phyloP scores from a whole-genome alignment of 108 stramenopile genomes.

The Aurantiochytrium sp. region DNA sequence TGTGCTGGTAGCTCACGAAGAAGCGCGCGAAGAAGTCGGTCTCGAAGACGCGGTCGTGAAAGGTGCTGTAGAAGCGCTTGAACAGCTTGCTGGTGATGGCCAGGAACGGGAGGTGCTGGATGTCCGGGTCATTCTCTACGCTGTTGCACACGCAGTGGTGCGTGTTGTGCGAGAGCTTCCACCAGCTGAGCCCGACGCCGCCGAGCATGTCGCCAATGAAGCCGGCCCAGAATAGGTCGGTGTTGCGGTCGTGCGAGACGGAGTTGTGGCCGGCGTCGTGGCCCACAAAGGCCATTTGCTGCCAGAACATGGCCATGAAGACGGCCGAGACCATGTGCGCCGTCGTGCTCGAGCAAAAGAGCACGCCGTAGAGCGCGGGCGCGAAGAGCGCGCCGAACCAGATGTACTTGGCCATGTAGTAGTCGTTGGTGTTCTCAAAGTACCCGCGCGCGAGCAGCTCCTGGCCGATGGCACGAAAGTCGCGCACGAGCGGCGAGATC shows the following conservation, averaged over 20 bases:
- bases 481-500: conserved; percentile 48
- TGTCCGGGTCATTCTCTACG: conserved; percentile 84
- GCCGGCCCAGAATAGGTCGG: conserved; percentile 57
- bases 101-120: conserved; percentile 83
- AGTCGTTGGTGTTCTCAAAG: conserved; percentile 45
- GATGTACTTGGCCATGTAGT: conserved; percentile 37
- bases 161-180: conserved; percentile 84
- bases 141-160: conserved; percentile 83
- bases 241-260: conserved; percentile 63
- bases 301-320: conserved; percentile 72
- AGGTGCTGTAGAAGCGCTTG: conserved; percentile 61
- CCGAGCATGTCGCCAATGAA: conserved; percentile 57
- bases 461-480: conserved; percentile 58
- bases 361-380: conserved; percentile 5
- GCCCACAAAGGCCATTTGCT: conserved; percentile 81
- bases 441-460: conserved; percentile 42
- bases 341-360: background rate
- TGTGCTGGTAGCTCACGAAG: conserved; percentile 77
- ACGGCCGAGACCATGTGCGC: conserved; percentile 42
- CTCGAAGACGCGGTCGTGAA: conserved; percentile 65
- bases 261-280: conserved; percentile 78
- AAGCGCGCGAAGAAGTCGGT: conserved; percentile 62
- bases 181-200: conserved; percentile 80
- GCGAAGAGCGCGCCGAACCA: conserved; percentile 35
- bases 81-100: conserved; percentile 69